Evolutionary conservation across 2,329 filamentous ascomycete genomes (phyloP).

Genomic region (Drechslera avenae): DNA sequence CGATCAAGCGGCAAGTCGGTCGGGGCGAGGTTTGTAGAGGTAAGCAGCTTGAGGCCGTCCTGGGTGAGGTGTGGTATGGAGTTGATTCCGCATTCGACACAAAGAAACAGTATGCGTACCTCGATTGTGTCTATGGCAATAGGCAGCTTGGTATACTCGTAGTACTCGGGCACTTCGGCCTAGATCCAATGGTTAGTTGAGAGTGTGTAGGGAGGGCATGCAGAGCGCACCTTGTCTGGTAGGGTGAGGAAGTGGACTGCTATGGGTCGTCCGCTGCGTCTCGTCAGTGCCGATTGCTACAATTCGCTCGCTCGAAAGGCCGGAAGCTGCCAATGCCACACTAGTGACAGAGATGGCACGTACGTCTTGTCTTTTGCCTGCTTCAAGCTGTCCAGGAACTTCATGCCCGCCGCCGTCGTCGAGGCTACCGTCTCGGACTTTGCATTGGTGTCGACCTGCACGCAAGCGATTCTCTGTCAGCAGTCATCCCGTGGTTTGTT

Average conservation of each 20-base stretch:
- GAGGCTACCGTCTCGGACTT: constrained; percentile 65
- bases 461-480: constrained; percentile 34
- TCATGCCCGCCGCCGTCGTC: constrained; percentile 72
- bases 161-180: constrained; percentile 73
- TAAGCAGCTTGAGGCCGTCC: not conserved
- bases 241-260: constrained; percentile 76
- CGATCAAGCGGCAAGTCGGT: too few species aligned
- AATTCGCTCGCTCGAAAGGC: not conserved
- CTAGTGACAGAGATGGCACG: constrained; percentile 38
- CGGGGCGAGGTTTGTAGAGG: too few species aligned
- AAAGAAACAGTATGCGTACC: constrained; percentile 43
- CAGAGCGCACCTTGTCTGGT: constrained; percentile 58
- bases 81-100: not conserved
- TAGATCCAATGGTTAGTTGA: constrained; percentile 40
- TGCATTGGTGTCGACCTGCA: constrained; percentile 36
- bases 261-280: constrained; percentile 67
- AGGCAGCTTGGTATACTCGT: constrained; percentile 75
- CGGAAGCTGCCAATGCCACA: constrained; percentile 4
- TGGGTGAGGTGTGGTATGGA: not conserved
- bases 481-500: constrained; percentile 11
- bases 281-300: constrained; percentile 25
- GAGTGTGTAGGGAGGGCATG: constrained; percentile 9
- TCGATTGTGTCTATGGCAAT: constrained; percentile 80
- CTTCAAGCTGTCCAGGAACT: constrained; percentile 75
- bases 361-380: constrained; percentile 83